Conservation (phyloP, 305 asterid genomes). For the Rubia tinctorum region DNA sequence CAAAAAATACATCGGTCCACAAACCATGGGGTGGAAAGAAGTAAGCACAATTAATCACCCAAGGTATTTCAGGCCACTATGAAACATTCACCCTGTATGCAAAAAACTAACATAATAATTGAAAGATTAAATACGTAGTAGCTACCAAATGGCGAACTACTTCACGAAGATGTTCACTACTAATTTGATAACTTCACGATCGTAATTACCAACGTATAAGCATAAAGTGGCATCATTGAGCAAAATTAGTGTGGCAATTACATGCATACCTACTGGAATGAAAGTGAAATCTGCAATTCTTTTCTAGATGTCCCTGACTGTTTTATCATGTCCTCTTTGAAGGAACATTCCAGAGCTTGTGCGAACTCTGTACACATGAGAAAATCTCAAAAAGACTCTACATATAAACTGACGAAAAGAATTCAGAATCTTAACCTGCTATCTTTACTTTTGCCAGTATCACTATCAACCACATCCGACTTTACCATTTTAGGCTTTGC, state of each 20-base stretch:
- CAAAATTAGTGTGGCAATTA: constrained; percentile 8
- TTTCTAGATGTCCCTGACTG: constrained; percentile 74
- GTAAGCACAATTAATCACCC: neutral
- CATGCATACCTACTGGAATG: constrained; percentile 81
- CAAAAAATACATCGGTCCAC: neutral
- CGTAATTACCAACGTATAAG: neutral
- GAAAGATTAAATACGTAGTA: neutral
- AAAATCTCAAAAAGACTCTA: constrained; percentile 5
- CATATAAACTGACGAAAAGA: constrained; percentile 12
- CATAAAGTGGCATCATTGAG: constrained; percentile 10
- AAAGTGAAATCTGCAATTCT: constrained; percentile 94
- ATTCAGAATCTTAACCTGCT: constrained; percentile 55
- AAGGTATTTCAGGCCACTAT: neutral
- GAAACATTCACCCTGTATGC: neutral
- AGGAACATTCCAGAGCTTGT: constrained; percentile 98
- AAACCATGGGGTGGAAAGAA: neutral
- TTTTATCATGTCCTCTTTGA: constrained; percentile 77
- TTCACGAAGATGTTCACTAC: neutral
- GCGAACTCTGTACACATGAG: constrained; percentile 60
- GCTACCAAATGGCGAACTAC: neutral
- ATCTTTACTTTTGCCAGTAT: constrained; percentile 79
- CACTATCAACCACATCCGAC: constrained; percentile 83
- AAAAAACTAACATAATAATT: neutral
- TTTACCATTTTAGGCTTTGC: constrained; percentile 48
- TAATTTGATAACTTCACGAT: neutral